A percentile compares a stretch with the other conserved stretches of the same genome.
Evolutionary conservation across 441 rosid genomes (phyloP).

Genomic region (Hura crepitans): DNA sequence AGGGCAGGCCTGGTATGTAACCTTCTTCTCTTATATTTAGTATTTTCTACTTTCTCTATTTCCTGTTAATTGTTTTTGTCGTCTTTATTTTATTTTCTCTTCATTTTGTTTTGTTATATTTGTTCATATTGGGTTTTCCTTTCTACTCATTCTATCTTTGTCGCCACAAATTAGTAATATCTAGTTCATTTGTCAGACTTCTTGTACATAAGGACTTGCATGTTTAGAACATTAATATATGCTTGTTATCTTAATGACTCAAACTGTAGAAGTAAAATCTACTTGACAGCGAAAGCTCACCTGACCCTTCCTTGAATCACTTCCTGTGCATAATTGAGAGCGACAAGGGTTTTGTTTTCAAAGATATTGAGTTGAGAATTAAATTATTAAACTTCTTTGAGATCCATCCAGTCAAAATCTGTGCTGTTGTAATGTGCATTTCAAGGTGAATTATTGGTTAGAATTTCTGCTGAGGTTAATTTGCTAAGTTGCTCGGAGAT

Average conservation of each 20-base stretch:
- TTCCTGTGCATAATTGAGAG: background rate
- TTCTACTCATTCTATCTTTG: background rate
- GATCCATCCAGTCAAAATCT: background rate
- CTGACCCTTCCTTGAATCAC: background rate
- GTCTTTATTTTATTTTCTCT: background rate
- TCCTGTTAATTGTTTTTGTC: background rate
- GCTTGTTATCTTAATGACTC: background rate
- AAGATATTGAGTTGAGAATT: conserved; percentile 1
- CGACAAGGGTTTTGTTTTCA: background rate
- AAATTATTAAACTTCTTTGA: background rate
- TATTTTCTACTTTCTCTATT: conserved; percentile 1
- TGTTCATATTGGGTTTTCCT: background rate
- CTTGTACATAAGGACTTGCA: background rate
- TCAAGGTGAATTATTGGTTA: background rate
- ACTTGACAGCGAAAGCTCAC: conserved; percentile 18
- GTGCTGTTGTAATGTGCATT: background rate
- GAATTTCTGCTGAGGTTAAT: background rate
- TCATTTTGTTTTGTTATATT: background rate
- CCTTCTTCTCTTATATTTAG: conserved; percentile 17
- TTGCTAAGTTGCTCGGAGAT: conserved; percentile 2
- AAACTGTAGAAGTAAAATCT: background rate
- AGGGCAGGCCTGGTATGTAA: conserved; percentile 90
- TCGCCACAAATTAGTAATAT: conserved; percentile 1
- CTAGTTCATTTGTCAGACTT: background rate
- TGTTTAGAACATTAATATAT: background rate